Evolutionary conservation across 2,329 filamentous ascomycete species (phyloP).

Genomic region (Stachybotrys elegans): DNA sequence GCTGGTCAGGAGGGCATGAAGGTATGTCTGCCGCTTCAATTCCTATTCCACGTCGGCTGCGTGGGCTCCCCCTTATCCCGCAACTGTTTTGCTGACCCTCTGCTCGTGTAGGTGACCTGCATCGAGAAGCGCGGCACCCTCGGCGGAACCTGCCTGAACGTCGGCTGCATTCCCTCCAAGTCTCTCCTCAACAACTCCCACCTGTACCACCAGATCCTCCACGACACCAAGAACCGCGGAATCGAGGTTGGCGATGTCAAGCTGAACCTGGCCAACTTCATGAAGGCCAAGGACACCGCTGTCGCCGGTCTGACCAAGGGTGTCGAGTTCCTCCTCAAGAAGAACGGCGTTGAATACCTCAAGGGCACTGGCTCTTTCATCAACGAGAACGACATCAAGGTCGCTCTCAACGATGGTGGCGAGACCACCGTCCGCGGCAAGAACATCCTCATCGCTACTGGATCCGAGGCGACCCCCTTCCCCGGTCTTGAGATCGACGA

Average conservation of each 20-base stretch:
- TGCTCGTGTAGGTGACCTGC: constrained; percentile 68
- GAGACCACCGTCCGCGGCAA: constrained; percentile 83
- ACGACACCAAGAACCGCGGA: constrained; percentile 94
- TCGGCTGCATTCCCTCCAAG: constrained; percentile 98
- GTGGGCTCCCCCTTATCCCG: too few species aligned
- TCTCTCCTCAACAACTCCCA: constrained; percentile 99
- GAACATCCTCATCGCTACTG: constrained; percentile 98
- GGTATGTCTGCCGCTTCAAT: too few species aligned
- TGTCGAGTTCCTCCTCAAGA: constrained; percentile 97
- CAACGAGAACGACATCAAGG: constrained; percentile 86
- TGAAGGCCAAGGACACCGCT: constrained; percentile 97
- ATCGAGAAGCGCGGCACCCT: constrained; percentile 97
- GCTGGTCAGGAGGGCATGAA: constrained; percentile 96
- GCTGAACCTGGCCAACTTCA: constrained; percentile 90
- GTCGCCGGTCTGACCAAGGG: constrained; percentile 89
- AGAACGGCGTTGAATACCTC: constrained; percentile 97
- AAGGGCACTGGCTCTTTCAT: constrained; percentile 87
- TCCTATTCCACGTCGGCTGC: too few species aligned
- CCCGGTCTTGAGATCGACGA: constrained; percentile 94
- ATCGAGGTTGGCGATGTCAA: constrained; percentile 98
- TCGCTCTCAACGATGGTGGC: constrained; percentile 84
- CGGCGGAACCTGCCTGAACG: constrained; percentile 96
- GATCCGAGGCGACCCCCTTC: constrained; percentile 92
- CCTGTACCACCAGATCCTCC: constrained; percentile 92
- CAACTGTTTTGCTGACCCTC: constrained; percentile 9